Percentiles rank a stretch among this genome's conserved stretches.
Conservation (phyloP, 768 basidiomycete genomes). For the Kwoniella botswanensis region DNA sequence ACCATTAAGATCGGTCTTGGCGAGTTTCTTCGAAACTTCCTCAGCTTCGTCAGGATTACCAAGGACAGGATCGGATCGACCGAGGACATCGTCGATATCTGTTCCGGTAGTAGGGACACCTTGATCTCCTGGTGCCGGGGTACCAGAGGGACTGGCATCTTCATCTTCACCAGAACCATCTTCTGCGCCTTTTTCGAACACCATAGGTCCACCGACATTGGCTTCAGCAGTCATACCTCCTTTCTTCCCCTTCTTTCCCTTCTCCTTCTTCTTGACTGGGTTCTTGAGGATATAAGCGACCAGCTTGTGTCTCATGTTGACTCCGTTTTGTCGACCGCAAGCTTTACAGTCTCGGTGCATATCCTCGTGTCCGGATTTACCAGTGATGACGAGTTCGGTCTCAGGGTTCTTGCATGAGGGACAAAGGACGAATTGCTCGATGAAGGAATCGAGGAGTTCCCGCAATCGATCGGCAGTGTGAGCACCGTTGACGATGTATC, state of each 20-base stretch:
- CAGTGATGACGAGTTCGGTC: conserved; percentile 87
- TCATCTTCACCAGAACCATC: conserved; percentile 54
- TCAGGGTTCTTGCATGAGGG: conserved; percentile 98
- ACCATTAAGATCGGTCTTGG: conserved; percentile 70
- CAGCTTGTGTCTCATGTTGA: conserved; percentile 97
- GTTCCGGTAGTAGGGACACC: conserved; percentile 50
- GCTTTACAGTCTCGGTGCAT: conserved; percentile 98
- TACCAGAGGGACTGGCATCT: conserved; percentile 34
- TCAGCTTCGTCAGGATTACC: conserved; percentile 64
- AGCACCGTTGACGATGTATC: conserved; percentile 98
- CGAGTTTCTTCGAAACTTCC: conserved; percentile 71
- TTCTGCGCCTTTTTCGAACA: conserved; percentile 59
- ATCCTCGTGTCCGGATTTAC: conserved; percentile 70
- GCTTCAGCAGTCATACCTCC: conserved; percentile 57
- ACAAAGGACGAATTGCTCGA: conserved; percentile 98
- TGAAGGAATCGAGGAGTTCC: conserved; percentile 94
- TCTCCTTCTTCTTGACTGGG: conserved; percentile 82
- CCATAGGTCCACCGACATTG: conserved; percentile 57
- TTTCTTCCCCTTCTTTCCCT: conserved; percentile 60
- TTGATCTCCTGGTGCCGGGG: conserved; percentile 14
- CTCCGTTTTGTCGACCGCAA: conserved; percentile 85
- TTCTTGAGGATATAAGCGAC: conserved; percentile 97
- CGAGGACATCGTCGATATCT: conserved; percentile 78
- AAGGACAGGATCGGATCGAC: conserved; percentile 62
- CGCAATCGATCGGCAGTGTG: conserved; percentile 89